phyloP scores from a whole-genome alignment of 345 rosid genomes.

The Heritiera littoralis region DNA sequence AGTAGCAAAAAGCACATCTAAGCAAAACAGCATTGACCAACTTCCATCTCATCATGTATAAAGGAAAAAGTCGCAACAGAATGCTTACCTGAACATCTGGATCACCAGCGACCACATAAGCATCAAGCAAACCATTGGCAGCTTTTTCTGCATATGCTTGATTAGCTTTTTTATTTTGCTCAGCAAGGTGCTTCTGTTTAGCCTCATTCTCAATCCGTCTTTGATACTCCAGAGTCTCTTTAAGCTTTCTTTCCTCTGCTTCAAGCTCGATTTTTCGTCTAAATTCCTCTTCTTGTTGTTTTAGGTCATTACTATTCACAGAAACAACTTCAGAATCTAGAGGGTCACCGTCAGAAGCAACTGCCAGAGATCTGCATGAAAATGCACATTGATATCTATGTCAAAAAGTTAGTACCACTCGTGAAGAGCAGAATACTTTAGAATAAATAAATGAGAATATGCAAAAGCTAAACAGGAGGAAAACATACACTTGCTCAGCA shows the following conservation, averaged over 20 bases:
- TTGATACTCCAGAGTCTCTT: constrained; percentile 83
- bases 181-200: constrained; percentile 81
- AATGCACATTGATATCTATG: constrained; percentile 19
- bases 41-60: constrained; percentile 23
- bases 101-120: constrained; percentile 35
- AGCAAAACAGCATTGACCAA: not conserved
- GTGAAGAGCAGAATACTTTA: constrained; percentile 1
- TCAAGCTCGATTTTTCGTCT: constrained; percentile 77
- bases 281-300: constrained; percentile 72
- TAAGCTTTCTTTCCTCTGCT: constrained; percentile 88
- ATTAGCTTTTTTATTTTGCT: constrained; percentile 63
- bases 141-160: constrained; percentile 37
- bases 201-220: constrained; percentile 89
- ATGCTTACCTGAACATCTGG: constrained; percentile 37
- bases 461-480: constrained; percentile 14
- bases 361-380: constrained; percentile 57
- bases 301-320: constrained; percentile 47
- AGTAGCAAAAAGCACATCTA: not conserved
- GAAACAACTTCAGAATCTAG: constrained; percentile 50
- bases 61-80: constrained; percentile 13
- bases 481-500: constrained; percentile 55
- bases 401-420: not conserved
- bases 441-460: constrained; percentile 1
- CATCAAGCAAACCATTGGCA: constrained; percentile 35
- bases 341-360: constrained; percentile 53